Evolutionary conservation across 208 protist genomes (phyloP).

Genomic region (Vickermania spadyakhi): DNA sequence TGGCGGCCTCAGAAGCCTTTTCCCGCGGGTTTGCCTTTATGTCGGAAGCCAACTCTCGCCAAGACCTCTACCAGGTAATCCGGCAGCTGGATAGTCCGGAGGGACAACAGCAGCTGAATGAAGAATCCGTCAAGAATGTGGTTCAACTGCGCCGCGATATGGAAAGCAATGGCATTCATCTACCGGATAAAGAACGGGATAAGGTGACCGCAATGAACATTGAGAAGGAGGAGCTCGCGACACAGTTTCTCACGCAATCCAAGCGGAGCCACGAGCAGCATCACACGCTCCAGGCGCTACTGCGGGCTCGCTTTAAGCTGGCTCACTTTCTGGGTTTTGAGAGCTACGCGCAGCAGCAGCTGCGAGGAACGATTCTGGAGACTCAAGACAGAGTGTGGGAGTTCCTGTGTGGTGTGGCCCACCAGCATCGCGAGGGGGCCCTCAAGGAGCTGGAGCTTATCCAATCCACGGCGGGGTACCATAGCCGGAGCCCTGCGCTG

Average conservation of each 20-base stretch:
- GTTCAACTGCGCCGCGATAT: conserved; percentile 85
- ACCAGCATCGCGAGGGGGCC: conserved; percentile 72
- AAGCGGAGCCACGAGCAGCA: conserved; percentile 24
- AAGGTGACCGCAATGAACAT: conserved; percentile 83
- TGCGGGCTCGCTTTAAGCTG: conserved; percentile 77
- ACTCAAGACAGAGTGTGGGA: conserved; percentile 86
- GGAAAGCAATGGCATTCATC: conserved; percentile 90
- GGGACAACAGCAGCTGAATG: conserved; percentile 47
- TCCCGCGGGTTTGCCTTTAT: conserved; percentile 86
- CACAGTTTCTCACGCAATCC: conserved; percentile 73
- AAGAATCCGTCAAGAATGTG: conserved; percentile 85
- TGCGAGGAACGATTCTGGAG: conserved; percentile 85
- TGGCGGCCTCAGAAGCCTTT: conserved; percentile 67
- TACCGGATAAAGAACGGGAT: conserved; percentile 59
- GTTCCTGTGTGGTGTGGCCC: conserved; percentile 77
- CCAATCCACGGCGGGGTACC: conserved; percentile 56
- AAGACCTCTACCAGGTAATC: conserved; percentile 82
- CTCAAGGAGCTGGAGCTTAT: conserved; percentile 78
- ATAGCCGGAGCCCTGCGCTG: conserved; percentile 66
- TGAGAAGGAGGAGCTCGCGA: conserved; percentile 81
- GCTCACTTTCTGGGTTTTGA: conserved; percentile 74
- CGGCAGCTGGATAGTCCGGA: conserved; percentile 59
- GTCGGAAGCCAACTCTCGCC: conserved; percentile 83
- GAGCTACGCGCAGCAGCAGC: conserved; percentile 86
- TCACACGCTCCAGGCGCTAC: conserved; percentile 63